Base-by-base conservation (phyloP, 2,329 filamentous ascomycete species). In the Fusarium continuum region DNA sequence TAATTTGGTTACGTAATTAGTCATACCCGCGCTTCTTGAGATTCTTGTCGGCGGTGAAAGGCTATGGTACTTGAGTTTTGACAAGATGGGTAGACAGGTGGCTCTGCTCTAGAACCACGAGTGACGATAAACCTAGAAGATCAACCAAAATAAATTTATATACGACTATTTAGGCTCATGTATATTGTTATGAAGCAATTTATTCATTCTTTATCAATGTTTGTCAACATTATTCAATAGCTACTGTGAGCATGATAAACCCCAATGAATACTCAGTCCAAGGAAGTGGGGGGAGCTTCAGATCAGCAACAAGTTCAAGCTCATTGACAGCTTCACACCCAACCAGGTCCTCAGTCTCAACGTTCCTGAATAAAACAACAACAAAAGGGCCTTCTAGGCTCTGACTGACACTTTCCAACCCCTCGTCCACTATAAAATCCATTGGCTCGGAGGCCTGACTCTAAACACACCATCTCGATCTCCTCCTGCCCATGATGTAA, bases 401-500 rank as follows among this genome's bases (percentile, higher is more conserved):
- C n/a, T n/a, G n/a, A n/a, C n/a, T n/a, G n/a, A n/a, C n/a, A n/a
- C n/a, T n/a, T 48, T 22, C 36, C 19, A 20, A 43, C 23, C 14
- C 43, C 38, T 22, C 39, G 25, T 44, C 9, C 49, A 35, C 6
- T 6, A 36, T 19, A 29, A 20, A 5, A 22, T 26, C 31, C 31
- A 48, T 48, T 41, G 32, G 34, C 36, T 29, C 20, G 46, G 13
- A 22, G n/a, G 25, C 10, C 16, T 11, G 26, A 38, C 44, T 44
- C 45, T 32, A 20, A 31, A 47, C 35, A 60, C 45, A 46, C 19
- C 59, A 67, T 57, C 55, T 65, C 55, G 56, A 70, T 65, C 54
- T 64, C 31, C 2, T 50, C 39, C 22, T 22, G 11, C 17, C 48
- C 40, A 70, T 69, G 67, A 70, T 71, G 69, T 71, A 71, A 71